phyloP scores from a whole-genome alignment of 257 asterid species.

The Plantago ovata region DNA sequence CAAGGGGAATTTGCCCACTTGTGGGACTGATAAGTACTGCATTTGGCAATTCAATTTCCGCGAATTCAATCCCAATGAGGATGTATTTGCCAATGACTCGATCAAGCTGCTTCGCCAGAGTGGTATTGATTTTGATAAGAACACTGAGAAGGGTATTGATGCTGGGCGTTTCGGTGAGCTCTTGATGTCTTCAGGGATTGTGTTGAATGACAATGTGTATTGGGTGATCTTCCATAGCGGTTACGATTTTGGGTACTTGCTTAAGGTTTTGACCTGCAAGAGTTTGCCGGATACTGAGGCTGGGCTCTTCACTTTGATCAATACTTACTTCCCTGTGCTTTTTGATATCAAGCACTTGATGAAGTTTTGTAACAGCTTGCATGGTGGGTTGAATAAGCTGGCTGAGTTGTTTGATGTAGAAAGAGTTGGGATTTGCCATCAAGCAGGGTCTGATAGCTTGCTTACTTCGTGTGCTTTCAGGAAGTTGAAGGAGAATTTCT shows the following conservation, averaged over 20 bases:
- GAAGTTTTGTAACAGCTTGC: constrained; percentile 3
- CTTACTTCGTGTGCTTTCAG: neutral
- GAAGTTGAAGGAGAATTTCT: constrained; percentile 12
- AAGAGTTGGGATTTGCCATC: constrained; percentile 6
- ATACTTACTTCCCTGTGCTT: neutral
- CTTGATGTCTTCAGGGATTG: constrained; percentile 2
- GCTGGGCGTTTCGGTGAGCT: constrained; percentile 4
- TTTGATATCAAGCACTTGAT: constrained; percentile 1
- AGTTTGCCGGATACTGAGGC: neutral
- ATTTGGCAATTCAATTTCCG: constrained; percentile 12
- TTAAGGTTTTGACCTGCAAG: constrained; percentile 2
- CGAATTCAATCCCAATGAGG: neutral
- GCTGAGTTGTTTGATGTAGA: constrained; percentile 6
- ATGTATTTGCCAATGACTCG: constrained; percentile 3
- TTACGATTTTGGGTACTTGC: constrained; percentile 4
- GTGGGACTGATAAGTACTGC: constrained; percentile 8
- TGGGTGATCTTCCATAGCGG: constrained; percentile 10
- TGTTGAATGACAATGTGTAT: constrained; percentile 1
- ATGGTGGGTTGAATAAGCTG: constrained; percentile 6
- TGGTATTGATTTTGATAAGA: constrained; percentile 4
- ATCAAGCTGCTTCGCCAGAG: neutral
- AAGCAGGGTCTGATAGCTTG: constrained; percentile 6
- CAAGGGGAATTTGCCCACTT: neutral
- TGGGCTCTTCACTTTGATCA: neutral
- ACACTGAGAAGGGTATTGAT: constrained; percentile 5